These are phyloP conservation scores for Silene latifolia DNA, from an alignment of 148 eudicot species.

Conservation along the genomic window DNA sequence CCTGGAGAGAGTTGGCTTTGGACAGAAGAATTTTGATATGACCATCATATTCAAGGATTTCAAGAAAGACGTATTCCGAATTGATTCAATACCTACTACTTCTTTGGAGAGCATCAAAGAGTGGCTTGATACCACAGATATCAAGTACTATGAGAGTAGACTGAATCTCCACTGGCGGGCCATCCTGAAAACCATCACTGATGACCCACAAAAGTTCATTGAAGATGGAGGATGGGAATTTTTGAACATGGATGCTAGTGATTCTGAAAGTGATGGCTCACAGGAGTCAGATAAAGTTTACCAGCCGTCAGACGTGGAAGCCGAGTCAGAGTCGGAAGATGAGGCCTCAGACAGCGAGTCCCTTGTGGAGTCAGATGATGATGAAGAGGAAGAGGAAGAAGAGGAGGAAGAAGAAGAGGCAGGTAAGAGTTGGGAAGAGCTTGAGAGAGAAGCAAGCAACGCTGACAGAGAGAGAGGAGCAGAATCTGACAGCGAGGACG, in stretches of 20 bases:
- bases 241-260: constrained; percentile 78
- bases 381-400: constrained; percentile 76
- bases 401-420: constrained; percentile 69
- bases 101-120: constrained; percentile 90
- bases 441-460: constrained; percentile 92
- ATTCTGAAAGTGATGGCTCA: constrained; percentile 69
- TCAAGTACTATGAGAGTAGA: constrained; percentile 91
- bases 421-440: constrained; percentile 93
- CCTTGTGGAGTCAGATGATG: constrained; percentile 77
- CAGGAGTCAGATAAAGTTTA: constrained; percentile 84
- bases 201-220: constrained; percentile 71
- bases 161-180: constrained; percentile 87
- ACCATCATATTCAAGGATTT: constrained; percentile 88
- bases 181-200: constrained; percentile 76
- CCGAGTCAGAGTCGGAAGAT: constrained; percentile 80
- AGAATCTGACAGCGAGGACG: constrained; percentile 90
- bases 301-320: constrained; percentile 79
- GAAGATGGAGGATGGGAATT: constrained; percentile 98
- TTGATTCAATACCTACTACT: constrained; percentile 80
- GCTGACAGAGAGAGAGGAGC: constrained; percentile 81
- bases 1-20: constrained; percentile 88
- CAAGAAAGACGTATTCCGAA: constrained; percentile 79
- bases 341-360: constrained; percentile 86
- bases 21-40: constrained; percentile 94
- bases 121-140: constrained; percentile 88